Percentiles rank a stretch among this genome's conserved stretches.
Conservation (phyloP, 2,329 filamentous ascomycete species). For the Colletotrichum viniferum region DNA sequence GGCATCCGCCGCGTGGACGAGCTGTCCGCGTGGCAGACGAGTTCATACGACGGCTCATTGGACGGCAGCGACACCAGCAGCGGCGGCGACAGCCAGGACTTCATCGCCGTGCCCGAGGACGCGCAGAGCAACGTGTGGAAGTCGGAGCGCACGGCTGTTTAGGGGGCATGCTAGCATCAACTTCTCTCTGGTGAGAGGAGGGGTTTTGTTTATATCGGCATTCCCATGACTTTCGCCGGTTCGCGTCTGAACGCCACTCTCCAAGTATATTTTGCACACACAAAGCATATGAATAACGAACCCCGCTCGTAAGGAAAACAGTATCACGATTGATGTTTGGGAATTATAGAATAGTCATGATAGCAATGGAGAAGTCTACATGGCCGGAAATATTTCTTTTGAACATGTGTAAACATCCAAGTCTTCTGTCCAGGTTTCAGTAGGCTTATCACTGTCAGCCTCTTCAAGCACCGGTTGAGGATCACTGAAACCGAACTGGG, state of each 20-base stretch:
- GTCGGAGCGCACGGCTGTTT: neutral
- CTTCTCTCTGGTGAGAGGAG: neutral
- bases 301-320: neutral
- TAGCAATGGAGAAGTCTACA: neutral
- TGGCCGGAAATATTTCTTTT: neutral
- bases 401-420: neutral
- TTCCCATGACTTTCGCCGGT: neutral
- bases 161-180: neutral
- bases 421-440: neutral
- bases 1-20: conserved; percentile 70
- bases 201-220: neutral
- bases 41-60: conserved; percentile 37
- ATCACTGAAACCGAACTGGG: neutral
- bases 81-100: conserved; percentile 48
- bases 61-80: conserved; percentile 38
- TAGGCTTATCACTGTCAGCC: neutral
- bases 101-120: conserved; percentile 54
- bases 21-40: conserved; percentile 58
- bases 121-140: conserved; percentile 49
- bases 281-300: conserved; percentile 10
- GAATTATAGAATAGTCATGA: neutral
- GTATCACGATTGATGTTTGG: neutral
- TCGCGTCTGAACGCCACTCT: conserved; percentile 2
- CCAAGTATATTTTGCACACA: neutral
- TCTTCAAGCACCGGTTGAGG: neutral